Evolutionary conservation across 148 eudicot genomes (phyloP).

Genomic region (Heliosperma pusillum): DNA sequence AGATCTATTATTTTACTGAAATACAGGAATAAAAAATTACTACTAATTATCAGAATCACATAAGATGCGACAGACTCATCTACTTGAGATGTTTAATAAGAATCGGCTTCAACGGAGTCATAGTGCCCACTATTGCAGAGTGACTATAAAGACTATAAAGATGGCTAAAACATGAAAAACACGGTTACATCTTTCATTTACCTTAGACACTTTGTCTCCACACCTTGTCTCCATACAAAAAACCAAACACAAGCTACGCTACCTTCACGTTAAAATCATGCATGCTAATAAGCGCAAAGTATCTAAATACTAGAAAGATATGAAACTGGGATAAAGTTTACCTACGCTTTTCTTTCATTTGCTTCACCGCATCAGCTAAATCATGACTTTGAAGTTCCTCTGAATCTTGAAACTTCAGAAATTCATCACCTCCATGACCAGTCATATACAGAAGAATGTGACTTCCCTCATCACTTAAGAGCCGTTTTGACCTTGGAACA

Average conservation of each 20-base stretch:
- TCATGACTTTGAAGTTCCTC: conserved; percentile 99
- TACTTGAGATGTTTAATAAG: too few relatives aligned
- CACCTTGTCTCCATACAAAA: neutral
- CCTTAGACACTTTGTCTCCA: neutral
- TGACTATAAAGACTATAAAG: neutral
- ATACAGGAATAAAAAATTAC: neutral
- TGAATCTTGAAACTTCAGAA: conserved; percentile 92
- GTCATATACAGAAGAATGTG: conserved; percentile 95
- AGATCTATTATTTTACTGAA: neutral
- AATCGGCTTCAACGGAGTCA: neutral
- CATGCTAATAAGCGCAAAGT: conserved; percentile 4
- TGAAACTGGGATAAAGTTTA: conserved; percentile 26
- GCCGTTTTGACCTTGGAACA: conserved; percentile 93
- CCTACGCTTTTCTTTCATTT: conserved; percentile 99
- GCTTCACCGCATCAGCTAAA: conserved; percentile 98
- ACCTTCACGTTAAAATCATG: conserved; percentile 5
- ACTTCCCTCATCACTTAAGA: conserved; percentile 97
- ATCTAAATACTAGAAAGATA: conserved; percentile 1
- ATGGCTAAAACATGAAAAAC: neutral
- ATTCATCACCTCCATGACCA: conserved; percentile 99
- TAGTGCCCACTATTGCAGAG: neutral
- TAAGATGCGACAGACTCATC: neutral
- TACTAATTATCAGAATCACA: too few relatives aligned
- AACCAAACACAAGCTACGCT: neutral
- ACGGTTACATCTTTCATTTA: neutral